These are phyloP conservation scores for Aspergillus alliaceus DNA, from an alignment of 2,329 filamentous ascomycete genomes.

Conservation along the genomic window DNA sequence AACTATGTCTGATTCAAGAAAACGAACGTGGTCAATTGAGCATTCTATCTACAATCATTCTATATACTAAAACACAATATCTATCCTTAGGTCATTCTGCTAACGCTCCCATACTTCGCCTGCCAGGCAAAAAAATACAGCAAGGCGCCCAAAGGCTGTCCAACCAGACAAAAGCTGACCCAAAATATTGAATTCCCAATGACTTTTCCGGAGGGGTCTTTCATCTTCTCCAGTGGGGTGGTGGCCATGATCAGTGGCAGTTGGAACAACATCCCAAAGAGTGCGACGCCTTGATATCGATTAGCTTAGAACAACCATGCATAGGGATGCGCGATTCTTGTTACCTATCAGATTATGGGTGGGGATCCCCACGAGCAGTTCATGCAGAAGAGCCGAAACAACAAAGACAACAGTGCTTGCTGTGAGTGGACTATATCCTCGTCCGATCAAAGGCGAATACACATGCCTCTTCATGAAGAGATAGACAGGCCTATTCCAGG, in stretches of 20 bases:
- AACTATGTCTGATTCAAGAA: neutral
- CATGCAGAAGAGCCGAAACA: constrained; percentile 85
- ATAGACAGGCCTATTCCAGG: constrained; percentile 97
- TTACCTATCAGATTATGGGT: constrained; percentile 89
- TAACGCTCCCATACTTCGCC: constrained; percentile 89
- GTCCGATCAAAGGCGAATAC: constrained; percentile 80
- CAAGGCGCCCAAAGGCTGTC: constrained; percentile 87
- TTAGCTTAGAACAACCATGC: constrained; percentile 7
- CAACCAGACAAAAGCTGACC: constrained; percentile 92
- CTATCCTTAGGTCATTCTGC: constrained; percentile 26
- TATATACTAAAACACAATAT: neutral
- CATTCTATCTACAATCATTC: neutral
- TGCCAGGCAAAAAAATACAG: constrained; percentile 99
- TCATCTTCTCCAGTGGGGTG: constrained; percentile 74
- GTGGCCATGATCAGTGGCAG: constrained; percentile 84
- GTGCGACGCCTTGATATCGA: constrained; percentile 70
- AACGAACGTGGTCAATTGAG: neutral
- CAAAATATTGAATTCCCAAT: constrained; percentile 94
- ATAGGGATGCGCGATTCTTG: neutral
- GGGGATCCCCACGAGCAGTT: constrained; percentile 87
- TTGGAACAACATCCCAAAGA: constrained; percentile 90
- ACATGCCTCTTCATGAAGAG: constrained; percentile 95
- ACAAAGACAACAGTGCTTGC: constrained; percentile 84
- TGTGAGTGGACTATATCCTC: constrained; percentile 70
- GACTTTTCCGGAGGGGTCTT: constrained; percentile 71